These are phyloP conservation scores for Aspergillus affinis DNA, from an alignment of 495 filamentous ascomycete genomes.

Conservation along the genomic window DNA sequence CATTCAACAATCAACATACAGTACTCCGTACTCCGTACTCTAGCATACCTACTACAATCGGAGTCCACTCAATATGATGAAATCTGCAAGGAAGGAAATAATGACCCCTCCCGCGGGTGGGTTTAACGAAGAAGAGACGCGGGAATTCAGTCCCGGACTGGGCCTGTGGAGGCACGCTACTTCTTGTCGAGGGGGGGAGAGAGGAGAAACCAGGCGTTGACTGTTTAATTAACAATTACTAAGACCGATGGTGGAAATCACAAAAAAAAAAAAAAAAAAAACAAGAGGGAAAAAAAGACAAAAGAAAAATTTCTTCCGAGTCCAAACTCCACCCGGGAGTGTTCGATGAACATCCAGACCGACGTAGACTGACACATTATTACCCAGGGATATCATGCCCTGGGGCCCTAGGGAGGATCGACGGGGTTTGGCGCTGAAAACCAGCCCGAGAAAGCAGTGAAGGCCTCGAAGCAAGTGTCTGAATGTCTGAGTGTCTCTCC, in stretches of 20 bases:
- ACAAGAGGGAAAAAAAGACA: too few species aligned
- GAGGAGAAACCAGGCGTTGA: neutral
- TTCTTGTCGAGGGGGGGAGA: neutral
- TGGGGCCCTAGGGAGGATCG: neutral
- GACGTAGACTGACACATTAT: constrained; percentile 4
- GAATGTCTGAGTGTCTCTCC: too few species aligned
- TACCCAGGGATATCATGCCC: neutral
- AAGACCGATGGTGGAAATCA: neutral
- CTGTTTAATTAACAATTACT: neutral
- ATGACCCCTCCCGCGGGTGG: neutral
- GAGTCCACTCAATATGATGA: neutral
- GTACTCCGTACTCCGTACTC: neutral
- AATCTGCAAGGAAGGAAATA: constrained; percentile 7
- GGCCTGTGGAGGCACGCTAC: neutral
- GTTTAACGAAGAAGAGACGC: neutral
- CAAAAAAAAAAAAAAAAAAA: too few species aligned
- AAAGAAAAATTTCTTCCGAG: neutral
- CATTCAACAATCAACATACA: too few species aligned
- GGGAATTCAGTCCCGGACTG: constrained; percentile 3
- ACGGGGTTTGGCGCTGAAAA: neutral
- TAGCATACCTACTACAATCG: neutral
- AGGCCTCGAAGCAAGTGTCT: too few species aligned
- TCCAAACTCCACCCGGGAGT: neutral
- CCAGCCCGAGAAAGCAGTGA: too few species aligned
- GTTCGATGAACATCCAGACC: constrained; percentile 7